Base-by-base conservation (phyloP, 2,329 filamentous ascomycete genomes). In the Penicillium sp. region DNA sequence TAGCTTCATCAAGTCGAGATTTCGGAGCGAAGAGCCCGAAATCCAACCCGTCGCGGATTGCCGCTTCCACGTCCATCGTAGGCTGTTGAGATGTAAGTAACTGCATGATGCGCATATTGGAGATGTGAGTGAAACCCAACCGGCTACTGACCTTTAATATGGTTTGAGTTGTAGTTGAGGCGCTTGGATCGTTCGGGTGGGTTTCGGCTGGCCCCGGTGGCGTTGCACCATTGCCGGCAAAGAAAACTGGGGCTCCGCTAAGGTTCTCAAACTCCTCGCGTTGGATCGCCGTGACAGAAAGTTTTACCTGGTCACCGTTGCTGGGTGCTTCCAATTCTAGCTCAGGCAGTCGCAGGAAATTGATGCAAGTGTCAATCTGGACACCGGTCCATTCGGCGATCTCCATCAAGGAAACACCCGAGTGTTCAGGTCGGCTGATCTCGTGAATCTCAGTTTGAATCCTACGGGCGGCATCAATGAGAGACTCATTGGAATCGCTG, bases 321-420 rank as follows among this genome's bases (percentile, higher is more conserved):
- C 39, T 34, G 12, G 33, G 19, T 37, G 16, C 49, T 16, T 11
- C 25, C 46, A 4, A 53, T 51, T 49, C 39, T 3, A 60, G 53
- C 34, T 71, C 72, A 1, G 79, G 79, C 4, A 83, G 66, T 43
- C 76, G 82, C 14, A 95, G 68, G 56, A 95, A 93, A 65, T 96
- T 96, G 60, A 95, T 82, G 70, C 88, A 92, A 0, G 80, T 83
- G 58, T 87, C 80, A 1, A 95, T 68, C 46, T 69, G 74, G 2
- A 89, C 70, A 0, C 86, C 86, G 0, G 88, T 92, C 89, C 89
- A 95, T 13, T 77, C 68, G 16, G 76, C 69, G 31, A 95, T 84
- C 65, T 95, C 84, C 72, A 80, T 81, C 1, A 95, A 71, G 1
- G 82, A 82, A 0, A 82, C 82, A 1, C 73, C 73, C 0, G 80